Base-by-base conservation (phyloP, 2,329 filamentous ascomycete genomes). In the Zalaria obscura region DNA sequence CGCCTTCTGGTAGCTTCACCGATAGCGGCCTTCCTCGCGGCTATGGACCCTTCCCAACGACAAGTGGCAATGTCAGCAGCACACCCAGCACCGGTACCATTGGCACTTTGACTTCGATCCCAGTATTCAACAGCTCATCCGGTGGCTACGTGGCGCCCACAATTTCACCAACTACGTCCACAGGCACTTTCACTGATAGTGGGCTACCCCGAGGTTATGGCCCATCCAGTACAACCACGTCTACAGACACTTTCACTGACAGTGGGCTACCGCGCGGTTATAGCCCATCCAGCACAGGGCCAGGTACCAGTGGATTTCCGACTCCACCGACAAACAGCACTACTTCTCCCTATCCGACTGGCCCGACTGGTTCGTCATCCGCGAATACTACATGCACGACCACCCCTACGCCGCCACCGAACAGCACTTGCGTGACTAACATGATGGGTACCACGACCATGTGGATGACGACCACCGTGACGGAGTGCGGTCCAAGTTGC, bases 401-500 rank as follows among this genome's bases (percentile, higher is more conserved):
- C 29, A 32, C 29, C 7, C 48, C 49, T 11, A 48, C 47, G 9
- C 38, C 37, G 5, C 27, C 40, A n/a, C 35, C 40, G 28, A 36
- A 35, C 5, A 47, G 36, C 25, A 48, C 44, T 36, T 52, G 48
- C 41, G 47, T 47, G 25, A 51, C 45, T 18, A 47, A 45, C 39
- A 47, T 44, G 32, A 35, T 48, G 34, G 49, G 48, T 26, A 52
- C 50, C 18, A 51, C 46, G 3, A 52, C 50, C 25, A 48, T 52
- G 11, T 51, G 43, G 36, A 47, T 40, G 8, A 52, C 50, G 3
- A 38, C 46, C 32, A 52, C 50, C 10, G 36, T 45, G 27, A 50
- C 40, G 11, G 50, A 46, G 26, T 52, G 50, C 36, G 48, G 47
- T 28, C 40, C 41, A 11, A 46, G 46, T 27, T 52, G 50, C 11